These are phyloP conservation scores for Clavulina sp. DNA, from an alignment of 768 basidiomycete species.

Conservation along the genomic window DNA sequence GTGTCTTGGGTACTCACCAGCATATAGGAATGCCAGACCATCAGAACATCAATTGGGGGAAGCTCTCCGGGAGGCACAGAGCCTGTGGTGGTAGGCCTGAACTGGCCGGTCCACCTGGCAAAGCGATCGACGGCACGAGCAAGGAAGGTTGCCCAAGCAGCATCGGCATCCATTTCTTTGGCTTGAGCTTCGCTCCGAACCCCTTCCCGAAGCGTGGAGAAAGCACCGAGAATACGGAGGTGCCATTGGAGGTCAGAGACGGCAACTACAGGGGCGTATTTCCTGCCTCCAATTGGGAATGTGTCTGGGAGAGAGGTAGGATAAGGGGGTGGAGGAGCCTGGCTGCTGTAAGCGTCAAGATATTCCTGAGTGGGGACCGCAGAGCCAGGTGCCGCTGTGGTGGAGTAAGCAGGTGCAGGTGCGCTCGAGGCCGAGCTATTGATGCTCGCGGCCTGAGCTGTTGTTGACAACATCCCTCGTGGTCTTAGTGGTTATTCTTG, in stretches of 20 bases:
- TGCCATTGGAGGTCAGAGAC: constrained; percentile 7
- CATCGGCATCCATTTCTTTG: constrained; percentile 2
- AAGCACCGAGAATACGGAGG: constrained; percentile 13
- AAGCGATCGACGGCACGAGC: constrained; percentile 11
- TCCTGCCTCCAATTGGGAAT: constrained; percentile 4
- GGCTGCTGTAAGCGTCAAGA: not conserved
- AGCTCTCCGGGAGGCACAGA: not conserved
- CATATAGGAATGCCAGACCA: constrained; percentile 11
- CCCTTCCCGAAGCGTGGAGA: constrained; percentile 8
- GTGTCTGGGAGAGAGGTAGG: not conserved
- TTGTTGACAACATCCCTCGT: no score
- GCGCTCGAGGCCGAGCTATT: no score
- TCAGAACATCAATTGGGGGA: constrained; percentile 13
- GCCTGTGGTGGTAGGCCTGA: not conserved
- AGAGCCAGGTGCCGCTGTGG: no score
- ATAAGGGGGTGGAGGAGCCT: constrained; percentile 1
- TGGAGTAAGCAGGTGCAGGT: not conserved
- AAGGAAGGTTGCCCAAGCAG: constrained; percentile 11
- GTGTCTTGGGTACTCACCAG: constrained; percentile 5
- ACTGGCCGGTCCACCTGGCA: constrained; percentile 6
- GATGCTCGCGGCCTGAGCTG: no score
- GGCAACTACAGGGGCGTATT: constrained; percentile 5
- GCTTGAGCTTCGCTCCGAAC: not conserved
- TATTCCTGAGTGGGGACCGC: not conserved
- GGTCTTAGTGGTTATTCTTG: no score